Evolutionary conservation across 2,329 filamentous ascomycete species (phyloP).

Genomic region (Diplodia mutila): DNA sequence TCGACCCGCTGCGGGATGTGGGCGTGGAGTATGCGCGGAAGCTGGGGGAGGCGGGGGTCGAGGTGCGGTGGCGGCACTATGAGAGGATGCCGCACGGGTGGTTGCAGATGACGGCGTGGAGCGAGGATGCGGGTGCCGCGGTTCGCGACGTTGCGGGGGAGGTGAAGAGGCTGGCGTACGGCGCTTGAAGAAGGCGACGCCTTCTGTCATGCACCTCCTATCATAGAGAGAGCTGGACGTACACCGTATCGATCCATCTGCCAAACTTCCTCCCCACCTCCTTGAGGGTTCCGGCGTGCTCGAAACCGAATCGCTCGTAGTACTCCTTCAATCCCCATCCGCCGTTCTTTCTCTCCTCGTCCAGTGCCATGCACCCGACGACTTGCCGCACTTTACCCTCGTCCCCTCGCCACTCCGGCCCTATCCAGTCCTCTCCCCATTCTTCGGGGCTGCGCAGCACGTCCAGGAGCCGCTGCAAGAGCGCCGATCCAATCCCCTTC

Average conservation of each 20-base stretch:
- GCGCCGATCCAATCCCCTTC: slow-evolving; percentile 38
- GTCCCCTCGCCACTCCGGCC: background rate
- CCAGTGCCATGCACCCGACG: slow-evolving; percentile 46
- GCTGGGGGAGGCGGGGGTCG: too few relatives aligned
- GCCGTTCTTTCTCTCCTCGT: slow-evolving; percentile 37
- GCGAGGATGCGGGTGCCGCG: slow-evolving; percentile 31
- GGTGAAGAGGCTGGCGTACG: slow-evolving; percentile 16
- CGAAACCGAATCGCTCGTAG: slow-evolving; percentile 46
- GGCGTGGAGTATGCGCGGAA: too few relatives aligned
- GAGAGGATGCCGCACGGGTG: too few relatives aligned
- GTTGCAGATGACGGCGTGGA: slow-evolving; percentile 34
- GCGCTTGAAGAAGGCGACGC: background rate
- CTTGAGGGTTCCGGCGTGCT: slow-evolving; percentile 44
- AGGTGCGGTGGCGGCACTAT: too few relatives aligned
- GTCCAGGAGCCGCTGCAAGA: slow-evolving; percentile 38
- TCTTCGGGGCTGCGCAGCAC: slow-evolving; percentile 32
- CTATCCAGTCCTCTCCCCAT: slow-evolving; percentile 28
- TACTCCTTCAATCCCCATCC: slow-evolving; percentile 43
- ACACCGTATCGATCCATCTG: slow-evolving; percentile 36
- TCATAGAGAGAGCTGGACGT: slow-evolving; percentile 32
- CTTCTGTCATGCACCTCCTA: too few relatives aligned
- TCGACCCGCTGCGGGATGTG: too few relatives aligned
- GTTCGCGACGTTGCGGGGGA: slow-evolving; percentile 26
- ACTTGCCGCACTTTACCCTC: slow-evolving; percentile 38
- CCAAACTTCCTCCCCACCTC: slow-evolving; percentile 45